Percentiles rank a stretch among this genome's conserved stretches.
These are phyloP conservation scores for Vigna reflexopilosa DNA, from an alignment of 306 rosid genomes.

Conservation along the genomic window DNA sequence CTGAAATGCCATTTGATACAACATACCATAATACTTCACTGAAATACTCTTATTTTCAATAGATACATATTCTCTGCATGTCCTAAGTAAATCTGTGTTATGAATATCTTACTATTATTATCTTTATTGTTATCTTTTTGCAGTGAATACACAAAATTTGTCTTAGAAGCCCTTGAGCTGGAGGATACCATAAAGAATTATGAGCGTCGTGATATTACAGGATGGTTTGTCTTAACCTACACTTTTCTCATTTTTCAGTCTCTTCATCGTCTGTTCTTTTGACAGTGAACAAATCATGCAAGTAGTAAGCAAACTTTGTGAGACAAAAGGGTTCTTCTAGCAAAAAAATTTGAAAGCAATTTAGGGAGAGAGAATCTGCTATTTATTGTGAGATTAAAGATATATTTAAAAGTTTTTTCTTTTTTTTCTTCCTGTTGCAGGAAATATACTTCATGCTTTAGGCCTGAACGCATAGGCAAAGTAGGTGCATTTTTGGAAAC, in stretches of 20 bases:
- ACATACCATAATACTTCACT: neutral
- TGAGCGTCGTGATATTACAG: slow-evolving; percentile 67
- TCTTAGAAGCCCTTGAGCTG: slow-evolving; percentile 85
- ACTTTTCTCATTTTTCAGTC: slow-evolving; percentile 3
- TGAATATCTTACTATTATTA: slow-evolving; percentile 6
- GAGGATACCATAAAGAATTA: slow-evolving; percentile 87
- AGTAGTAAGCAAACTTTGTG: neutral
- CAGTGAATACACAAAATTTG: slow-evolving; percentile 87
- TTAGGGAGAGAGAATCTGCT: neutral
- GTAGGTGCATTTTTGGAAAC: slow-evolving; percentile 73
- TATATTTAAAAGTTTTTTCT: slow-evolving; percentile 14
- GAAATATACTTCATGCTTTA: slow-evolving; percentile 84
- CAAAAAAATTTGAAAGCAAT: slow-evolving; percentile 11
- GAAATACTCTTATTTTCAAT: slow-evolving; percentile 16
- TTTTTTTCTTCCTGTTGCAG: slow-evolving; percentile 54
- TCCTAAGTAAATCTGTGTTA: slow-evolving; percentile 20
- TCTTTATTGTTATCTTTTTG: slow-evolving; percentile 42
- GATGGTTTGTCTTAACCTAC: slow-evolving; percentile 70
- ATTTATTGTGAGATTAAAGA: slow-evolving; percentile 16
- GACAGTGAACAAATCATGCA: neutral
- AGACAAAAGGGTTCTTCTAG: neutral
- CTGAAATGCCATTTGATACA: slow-evolving; percentile 1
- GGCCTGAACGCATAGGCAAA: slow-evolving; percentile 76
- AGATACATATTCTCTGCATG: slow-evolving; percentile 22
- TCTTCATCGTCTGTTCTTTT: slow-evolving; percentile 13